These are phyloP conservation scores for Excoecaria agallocha DNA, from an alignment of 345 rosid species.

Conservation along the genomic window DNA sequence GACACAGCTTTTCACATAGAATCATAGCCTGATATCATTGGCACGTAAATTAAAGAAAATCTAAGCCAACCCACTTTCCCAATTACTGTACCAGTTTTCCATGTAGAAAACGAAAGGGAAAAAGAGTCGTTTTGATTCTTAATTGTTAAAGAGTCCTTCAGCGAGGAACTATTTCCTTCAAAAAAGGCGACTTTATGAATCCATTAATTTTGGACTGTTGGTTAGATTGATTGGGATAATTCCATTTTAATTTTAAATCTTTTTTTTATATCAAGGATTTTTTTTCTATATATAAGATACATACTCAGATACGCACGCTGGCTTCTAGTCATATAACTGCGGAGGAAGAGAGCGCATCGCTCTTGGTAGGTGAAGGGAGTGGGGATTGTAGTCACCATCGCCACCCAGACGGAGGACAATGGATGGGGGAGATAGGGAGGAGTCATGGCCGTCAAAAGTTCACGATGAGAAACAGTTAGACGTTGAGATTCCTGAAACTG, in stretches of 20 bases:
- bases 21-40: neutral
- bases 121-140: neutral
- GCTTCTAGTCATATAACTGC: slow-evolving; percentile 17
- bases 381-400: neutral
- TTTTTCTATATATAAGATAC: neutral
- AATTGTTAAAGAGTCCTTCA: neutral
- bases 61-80: neutral
- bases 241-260: neutral
- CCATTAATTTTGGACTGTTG: neutral
- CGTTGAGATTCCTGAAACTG: slow-evolving; percentile 65
- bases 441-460: slow-evolving; percentile 19
- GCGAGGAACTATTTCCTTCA: neutral
- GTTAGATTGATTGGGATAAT: neutral
- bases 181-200: neutral
- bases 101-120: no score
- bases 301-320: slow-evolving; percentile 9
- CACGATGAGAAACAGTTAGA: slow-evolving; percentile 24
- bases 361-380: slow-evolving; percentile 15
- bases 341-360: slow-evolving; percentile 24
- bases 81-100: no score
- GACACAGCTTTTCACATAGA: neutral
- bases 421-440: neutral
- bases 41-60: neutral
- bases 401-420: neutral
- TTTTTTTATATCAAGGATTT: no score